These are phyloP conservation scores for Alternaria arborescens DNA, from an alignment of 2,329 filamentous ascomycete genomes.

Conservation along the genomic window DNA sequence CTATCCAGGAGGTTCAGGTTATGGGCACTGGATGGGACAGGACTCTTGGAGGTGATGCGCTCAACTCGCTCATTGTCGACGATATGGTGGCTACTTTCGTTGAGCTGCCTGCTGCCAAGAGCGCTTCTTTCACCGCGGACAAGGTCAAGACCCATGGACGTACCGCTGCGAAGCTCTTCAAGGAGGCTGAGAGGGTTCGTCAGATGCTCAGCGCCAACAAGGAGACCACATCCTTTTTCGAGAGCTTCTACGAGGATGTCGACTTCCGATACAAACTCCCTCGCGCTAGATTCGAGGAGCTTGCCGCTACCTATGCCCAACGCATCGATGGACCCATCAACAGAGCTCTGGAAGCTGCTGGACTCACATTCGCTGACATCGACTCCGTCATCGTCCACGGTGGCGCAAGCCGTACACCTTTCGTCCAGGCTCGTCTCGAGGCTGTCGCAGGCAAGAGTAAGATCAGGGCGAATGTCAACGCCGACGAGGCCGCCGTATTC, in stretches of 20 bases:
- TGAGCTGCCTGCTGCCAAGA: conserved; percentile 70
- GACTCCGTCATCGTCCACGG: conserved; percentile 94
- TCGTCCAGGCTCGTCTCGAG: conserved; percentile 90
- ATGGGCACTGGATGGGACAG: conserved; percentile 88
- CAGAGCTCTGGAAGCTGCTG: conserved; percentile 76
- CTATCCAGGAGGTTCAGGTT: conserved; percentile 91
- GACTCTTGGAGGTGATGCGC: conserved; percentile 85
- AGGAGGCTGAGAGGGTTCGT: conserved; percentile 85
- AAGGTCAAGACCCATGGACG: conserved; percentile 79
- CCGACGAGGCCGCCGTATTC: conserved; percentile 95
- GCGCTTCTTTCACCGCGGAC: conserved; percentile 67
- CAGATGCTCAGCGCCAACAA: conserved; percentile 94
- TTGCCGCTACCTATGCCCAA: conserved; percentile 72
- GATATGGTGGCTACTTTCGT: conserved; percentile 86
- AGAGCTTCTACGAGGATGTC: conserved; percentile 88
- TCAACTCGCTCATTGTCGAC: conserved; percentile 88
- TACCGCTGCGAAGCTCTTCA: conserved; percentile 87
- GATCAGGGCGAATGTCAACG: conserved; percentile 92
- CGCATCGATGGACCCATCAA: conserved; percentile 75
- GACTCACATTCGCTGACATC: conserved; percentile 76
- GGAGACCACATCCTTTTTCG: conserved; percentile 81
- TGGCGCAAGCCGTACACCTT: conserved; percentile 87
- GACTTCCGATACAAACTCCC: conserved; percentile 93
- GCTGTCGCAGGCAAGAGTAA: conserved; percentile 77
- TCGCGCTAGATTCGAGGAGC: conserved; percentile 80